Evolutionary conservation across 2,329 filamentous ascomycete species (phyloP).

Genomic region (Phialophora tarda): DNA sequence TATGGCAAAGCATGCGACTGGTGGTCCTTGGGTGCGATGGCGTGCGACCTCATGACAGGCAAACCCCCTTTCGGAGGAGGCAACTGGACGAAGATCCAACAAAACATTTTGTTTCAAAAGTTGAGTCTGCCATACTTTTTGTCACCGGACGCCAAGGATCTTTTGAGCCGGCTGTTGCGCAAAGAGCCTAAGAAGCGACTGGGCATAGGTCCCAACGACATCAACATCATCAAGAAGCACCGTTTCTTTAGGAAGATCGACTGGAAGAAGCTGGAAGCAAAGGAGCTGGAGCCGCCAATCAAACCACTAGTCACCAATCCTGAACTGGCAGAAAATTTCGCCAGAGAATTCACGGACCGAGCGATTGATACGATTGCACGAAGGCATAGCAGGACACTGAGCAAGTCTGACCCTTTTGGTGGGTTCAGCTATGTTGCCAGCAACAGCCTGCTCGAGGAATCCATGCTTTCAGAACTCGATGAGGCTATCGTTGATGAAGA

Average conservation of each 20-base stretch:
- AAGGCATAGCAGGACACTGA: slow-evolving; percentile 35
- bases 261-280: slow-evolving; percentile 82
- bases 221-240: slow-evolving; percentile 84
- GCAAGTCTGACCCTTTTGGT: slow-evolving; percentile 52
- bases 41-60: slow-evolving; percentile 90
- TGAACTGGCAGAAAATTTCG: slow-evolving; percentile 95
- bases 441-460: slow-evolving; percentile 52
- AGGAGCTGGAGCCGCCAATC: slow-evolving; percentile 87
- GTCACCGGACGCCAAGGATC: slow-evolving; percentile 87
- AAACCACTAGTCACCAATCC: slow-evolving; percentile 93
- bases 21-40: slow-evolving; percentile 96
- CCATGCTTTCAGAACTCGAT: slow-evolving; percentile 37
- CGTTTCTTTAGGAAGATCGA: slow-evolving; percentile 97
- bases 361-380: slow-evolving; percentile 36
- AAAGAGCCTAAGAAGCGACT: slow-evolving; percentile 93
- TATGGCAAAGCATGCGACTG: slow-evolving; percentile 97
- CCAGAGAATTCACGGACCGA: slow-evolving; percentile 78
- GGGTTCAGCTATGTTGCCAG: slow-evolving; percentile 58
- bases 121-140: slow-evolving; percentile 87
- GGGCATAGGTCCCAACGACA: slow-evolving; percentile 86
- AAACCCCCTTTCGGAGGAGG: slow-evolving; percentile 86
- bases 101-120: slow-evolving; percentile 95
- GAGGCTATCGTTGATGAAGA: slow-evolving; percentile 36
- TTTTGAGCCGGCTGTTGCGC: slow-evolving; percentile 84
- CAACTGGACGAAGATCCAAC: slow-evolving; percentile 93